phyloP scores from a whole-genome alignment of 371 early-diverging fungal genomes.

The Ordospora colligata region DNA sequence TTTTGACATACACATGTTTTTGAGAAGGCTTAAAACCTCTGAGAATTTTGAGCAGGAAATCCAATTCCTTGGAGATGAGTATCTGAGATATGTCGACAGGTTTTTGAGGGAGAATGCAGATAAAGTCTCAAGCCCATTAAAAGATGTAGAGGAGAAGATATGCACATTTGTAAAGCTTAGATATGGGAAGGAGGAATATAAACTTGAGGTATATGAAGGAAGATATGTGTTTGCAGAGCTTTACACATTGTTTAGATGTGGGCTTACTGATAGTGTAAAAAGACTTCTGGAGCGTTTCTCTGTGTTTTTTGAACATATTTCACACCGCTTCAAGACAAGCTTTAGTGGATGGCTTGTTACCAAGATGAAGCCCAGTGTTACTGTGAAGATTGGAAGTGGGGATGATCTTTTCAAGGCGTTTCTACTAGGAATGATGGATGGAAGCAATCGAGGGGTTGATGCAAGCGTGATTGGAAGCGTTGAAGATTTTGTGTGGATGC shows the following conservation, averaged over 20 bases:
- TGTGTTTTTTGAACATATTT: slow-evolving; percentile 37
- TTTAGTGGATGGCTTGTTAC: slow-evolving; percentile 16
- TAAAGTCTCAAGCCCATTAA: not conserved
- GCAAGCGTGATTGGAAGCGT: slow-evolving; percentile 26
- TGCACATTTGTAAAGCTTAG: slow-evolving; percentile 44
- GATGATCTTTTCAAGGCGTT: slow-evolving; percentile 53
- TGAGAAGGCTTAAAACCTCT: not conserved
- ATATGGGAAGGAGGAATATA: slow-evolving; percentile 40
- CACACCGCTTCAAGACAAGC: slow-evolving; percentile 19
- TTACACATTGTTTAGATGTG: slow-evolving; percentile 48
- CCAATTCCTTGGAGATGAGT: slow-evolving; percentile 32
- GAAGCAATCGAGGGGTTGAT: slow-evolving; percentile 9
- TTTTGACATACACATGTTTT: slow-evolving; percentile 42
- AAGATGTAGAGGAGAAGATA: slow-evolving; percentile 20
- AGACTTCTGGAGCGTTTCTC: slow-evolving; percentile 29
- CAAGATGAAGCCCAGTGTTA: not conserved
- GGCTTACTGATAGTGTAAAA: not conserved
- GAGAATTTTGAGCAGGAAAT: slow-evolving; percentile 33
- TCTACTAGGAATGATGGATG: slow-evolving; percentile 28
- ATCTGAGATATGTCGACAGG: slow-evolving; percentile 39
- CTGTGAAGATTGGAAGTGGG: not conserved
- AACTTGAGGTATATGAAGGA: slow-evolving; percentile 50
- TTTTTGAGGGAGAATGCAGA: slow-evolving; percentile 38
- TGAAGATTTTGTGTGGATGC: slow-evolving; percentile 52
- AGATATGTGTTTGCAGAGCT: slow-evolving; percentile 55